Evolutionary conservation across 1,139 yeast genomes (phyloP), one percentile per base, ranked within the genome.

Genomic region (Geotrichum siamense): DNA sequence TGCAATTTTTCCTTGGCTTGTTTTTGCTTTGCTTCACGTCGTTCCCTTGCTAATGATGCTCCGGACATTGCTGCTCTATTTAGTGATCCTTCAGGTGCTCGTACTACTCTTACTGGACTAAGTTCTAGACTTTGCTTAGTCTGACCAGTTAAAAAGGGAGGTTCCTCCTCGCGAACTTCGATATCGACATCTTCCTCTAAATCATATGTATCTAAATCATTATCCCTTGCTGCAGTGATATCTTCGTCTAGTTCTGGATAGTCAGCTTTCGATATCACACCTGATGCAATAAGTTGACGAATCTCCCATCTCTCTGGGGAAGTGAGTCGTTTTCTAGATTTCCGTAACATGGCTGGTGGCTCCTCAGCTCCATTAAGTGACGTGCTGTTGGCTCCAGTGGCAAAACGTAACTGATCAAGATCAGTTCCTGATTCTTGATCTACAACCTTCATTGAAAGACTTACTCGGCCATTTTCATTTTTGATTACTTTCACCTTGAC

Each of bases 261-360:
- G 48, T 82, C 91, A 10, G 78, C 72, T 0, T 81, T 76, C 2
- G 78, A 70, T 0, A 78, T 76, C 0, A 76, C 91, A 1, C 94
- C 94, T 2, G 93, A 78, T 0, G 93, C 82, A 28, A 82, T 80
- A 27, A 85, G 67, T 56, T 89, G 96, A 27, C 84, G 70, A 42
- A 85, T 72, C 56, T 89, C 96, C 95, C 96, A 89, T 47, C 89
- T 65, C 60, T 89, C 97, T 1, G 94, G 94, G 0, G 94, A 82
- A 0, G 93, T 80, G 30, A 82, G 61, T 41, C 85, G 66, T 53
- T 78, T 70, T 46, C 68, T 61, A 1, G 40, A 9, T 17, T 33
- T 28, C 6, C 21, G 16, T 3, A n/a, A 22, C 15, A 9, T 33
- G 13, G 17, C 37, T 16, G 19, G 30, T 29, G 29, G 36, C 20